Percentiles rank a stretch among this genome's conserved stretches.
These are phyloP conservation scores for Blakeslea trispora DNA, from an alignment of 371 early-diverging fungal genomes.

Conservation along the genomic window DNA sequence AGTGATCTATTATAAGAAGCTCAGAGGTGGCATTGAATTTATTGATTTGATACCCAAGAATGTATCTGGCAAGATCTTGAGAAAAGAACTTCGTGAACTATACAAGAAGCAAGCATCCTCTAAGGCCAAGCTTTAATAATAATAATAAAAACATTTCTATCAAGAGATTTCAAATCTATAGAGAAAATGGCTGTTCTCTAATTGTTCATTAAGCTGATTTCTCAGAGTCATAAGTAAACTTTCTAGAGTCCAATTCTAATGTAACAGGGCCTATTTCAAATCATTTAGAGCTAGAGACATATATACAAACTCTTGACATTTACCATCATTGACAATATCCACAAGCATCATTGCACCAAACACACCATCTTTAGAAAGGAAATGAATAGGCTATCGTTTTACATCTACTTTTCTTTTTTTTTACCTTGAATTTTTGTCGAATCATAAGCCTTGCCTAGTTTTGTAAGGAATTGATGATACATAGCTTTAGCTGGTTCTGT, in stretches of 20 bases:
- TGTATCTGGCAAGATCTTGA: constrained; percentile 81
- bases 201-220: constrained; percentile 10
- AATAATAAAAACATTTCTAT: neutral
- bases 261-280: constrained; percentile 73
- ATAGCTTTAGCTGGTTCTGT: constrained; percentile 62
- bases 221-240: constrained; percentile 44
- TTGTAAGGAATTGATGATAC: constrained; percentile 72
- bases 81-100: constrained; percentile 50
- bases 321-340: constrained; percentile 79
- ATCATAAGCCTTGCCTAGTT: constrained; percentile 65
- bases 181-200: no score
- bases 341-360: constrained; percentile 91
- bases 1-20: constrained; percentile 59
- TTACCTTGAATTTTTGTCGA: constrained; percentile 71
- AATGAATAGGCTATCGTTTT: no score
- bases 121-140: neutral
- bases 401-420: neutral
- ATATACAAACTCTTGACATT: neutral
- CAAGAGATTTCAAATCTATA: no score
- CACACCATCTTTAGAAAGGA: constrained; percentile 66
- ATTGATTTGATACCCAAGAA: constrained; percentile 72
- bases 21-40: constrained; percentile 79
- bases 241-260: constrained; percentile 72
- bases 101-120: constrained; percentile 15
- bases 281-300: neutral